Evolutionary conservation across 75 land plant species (phyloP).

Genomic region (Adiantum capillusveneris): DNA sequence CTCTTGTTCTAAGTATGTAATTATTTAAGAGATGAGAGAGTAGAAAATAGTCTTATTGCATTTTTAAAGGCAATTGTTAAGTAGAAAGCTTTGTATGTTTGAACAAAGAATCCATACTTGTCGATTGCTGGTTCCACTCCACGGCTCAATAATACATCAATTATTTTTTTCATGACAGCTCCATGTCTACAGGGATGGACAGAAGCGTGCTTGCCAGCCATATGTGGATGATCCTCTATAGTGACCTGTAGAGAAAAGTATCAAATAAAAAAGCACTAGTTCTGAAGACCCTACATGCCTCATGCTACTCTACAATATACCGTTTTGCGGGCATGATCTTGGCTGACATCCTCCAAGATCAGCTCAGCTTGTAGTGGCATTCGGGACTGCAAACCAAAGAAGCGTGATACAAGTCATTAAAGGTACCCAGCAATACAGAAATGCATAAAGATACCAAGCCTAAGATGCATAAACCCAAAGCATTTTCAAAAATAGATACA

Average conservation of each 20-base stretch:
- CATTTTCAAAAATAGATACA: too few species aligned
- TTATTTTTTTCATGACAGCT: slow-evolving; percentile 99
- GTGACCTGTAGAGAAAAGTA: slow-evolving; percentile 54
- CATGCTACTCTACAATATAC: slow-evolving; percentile 21
- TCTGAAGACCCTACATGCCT: too few species aligned
- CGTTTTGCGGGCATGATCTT: slow-evolving; percentile 96
- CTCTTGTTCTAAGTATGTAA: too few species aligned
- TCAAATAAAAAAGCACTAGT: too few species aligned
- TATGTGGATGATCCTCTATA: slow-evolving; percentile 97
- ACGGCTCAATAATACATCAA: slow-evolving; percentile 76
- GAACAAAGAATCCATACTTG: slow-evolving; percentile 44
- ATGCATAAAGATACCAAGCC: background rate
- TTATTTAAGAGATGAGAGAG: too few species aligned
- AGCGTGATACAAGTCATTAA: too few species aligned
- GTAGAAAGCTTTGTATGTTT: too few species aligned
- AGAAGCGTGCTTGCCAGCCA: slow-evolving; percentile 97
- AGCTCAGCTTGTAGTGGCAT: slow-evolving; percentile 88
- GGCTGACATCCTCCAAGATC: slow-evolving; percentile 98
- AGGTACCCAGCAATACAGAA: background rate
- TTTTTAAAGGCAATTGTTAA: too few species aligned
- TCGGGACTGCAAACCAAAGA: slow-evolving; percentile 50
- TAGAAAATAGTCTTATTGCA: too few species aligned
- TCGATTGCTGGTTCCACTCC: slow-evolving; percentile 98
- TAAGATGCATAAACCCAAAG: too few species aligned
- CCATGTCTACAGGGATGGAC: slow-evolving; percentile 97